Percentiles rank a stretch among this genome's conserved stretches.
These are phyloP conservation scores for Diplodia mutila DNA, from an alignment of 2,329 filamentous ascomycete species.

Conservation along the genomic window DNA sequence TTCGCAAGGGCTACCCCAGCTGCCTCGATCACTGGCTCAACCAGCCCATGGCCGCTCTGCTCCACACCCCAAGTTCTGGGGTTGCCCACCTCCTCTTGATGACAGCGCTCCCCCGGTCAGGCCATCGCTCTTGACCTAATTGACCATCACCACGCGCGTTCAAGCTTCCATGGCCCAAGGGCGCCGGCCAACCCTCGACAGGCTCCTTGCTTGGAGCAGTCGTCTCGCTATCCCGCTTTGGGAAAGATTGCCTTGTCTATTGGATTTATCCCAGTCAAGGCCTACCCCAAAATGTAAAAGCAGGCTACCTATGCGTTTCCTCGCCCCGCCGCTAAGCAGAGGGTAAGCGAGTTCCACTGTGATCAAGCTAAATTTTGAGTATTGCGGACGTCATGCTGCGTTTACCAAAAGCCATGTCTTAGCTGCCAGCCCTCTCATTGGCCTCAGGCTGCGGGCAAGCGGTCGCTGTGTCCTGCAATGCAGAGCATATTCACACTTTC, in stretches of 20 bases:
- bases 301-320: background rate
- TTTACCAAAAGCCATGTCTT: background rate
- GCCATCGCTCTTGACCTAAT: too few species aligned
- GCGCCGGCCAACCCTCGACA: too few species aligned
- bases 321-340: background rate
- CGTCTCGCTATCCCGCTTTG: background rate
- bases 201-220: background rate
- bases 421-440: background rate
- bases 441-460: background rate
- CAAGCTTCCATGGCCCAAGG: background rate
- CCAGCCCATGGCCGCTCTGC: background rate
- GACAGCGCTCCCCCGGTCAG: too few species aligned
- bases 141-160: background rate
- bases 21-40: background rate
- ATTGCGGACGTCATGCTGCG: background rate
- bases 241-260: background rate
- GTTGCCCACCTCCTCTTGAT: too few species aligned
- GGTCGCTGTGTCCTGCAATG: background rate
- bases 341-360: background rate
- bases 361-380: background rate
- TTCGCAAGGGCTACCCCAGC: background rate
- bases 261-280: background rate
- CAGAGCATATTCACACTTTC: background rate
- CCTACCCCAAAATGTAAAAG: background rate
- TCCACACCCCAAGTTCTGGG: background rate